Evolutionary conservation across 345 rosid species (phyloP), one percentile per base, ranked within the genome.

Genomic region (Euphorbia tirucalli): DNA sequence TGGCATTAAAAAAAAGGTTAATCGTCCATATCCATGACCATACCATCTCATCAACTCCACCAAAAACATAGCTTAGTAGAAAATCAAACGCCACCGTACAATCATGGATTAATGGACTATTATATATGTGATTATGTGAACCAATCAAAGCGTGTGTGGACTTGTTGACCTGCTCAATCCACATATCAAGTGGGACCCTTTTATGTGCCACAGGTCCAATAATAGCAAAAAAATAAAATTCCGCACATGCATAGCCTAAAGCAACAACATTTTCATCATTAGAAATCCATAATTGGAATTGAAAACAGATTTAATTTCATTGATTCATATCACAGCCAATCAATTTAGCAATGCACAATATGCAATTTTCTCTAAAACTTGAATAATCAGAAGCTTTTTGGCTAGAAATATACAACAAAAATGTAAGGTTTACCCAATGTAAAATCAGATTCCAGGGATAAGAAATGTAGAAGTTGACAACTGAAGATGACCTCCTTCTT

Each of bases 171-270:
- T 64, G 50, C 18, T 25, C 18, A 44, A 22, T 66, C 41, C 69
- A 65, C 55, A 22, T 44, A 1, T 25, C n/a, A 0, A 50, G 31
- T 50, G 61, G 61, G 31, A 22, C 19, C 35, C 48, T 16, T 25
- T 27, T 50, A 66, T 48, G 14, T 28, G 24, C 37, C 11, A 5
- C 10, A 22, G 49, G 2, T n/a, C 14, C 30, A 21, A n/a, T 3
- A 5, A 22, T 0, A 65, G 14, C 27, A 13, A 44, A 44, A 18
- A 0, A 1, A 13, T 22, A 11, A 21, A 35, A 30, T 10, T 56
- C n/a, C n/a, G n/a, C 72, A 68, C 49, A 68, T 52, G 71, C 61
- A 54, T 19, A 35, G 48, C 48, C 61, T 11, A 35, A 32, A 16
- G 21, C 11, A 55, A 30, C 1, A 31, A 27, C 30, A 54, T 10